Conservation (phyloP, 225 moss, liverwort and hornwort species). For the Rhytidiadelphus loreus region DNA sequence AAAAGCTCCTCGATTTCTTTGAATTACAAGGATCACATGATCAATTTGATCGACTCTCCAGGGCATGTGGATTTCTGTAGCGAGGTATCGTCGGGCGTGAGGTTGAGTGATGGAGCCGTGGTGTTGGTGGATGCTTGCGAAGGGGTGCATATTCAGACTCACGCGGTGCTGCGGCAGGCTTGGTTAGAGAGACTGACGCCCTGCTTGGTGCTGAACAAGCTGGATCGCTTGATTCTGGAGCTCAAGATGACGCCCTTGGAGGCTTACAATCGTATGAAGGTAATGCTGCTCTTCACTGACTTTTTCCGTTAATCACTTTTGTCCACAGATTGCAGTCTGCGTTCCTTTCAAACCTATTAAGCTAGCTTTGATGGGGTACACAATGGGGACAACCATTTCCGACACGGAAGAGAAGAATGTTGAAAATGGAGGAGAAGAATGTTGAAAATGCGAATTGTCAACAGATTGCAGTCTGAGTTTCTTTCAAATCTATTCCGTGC, state of each 20-base stretch:
- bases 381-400: background rate
- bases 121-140: conserved; percentile 89
- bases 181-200: conserved; percentile 94
- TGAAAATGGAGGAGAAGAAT: background rate
- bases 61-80: conserved; percentile 98
- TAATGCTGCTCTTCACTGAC: background rate
- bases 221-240: conserved; percentile 89
- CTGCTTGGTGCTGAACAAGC: conserved; percentile 86
- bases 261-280: conserved; percentile 91
- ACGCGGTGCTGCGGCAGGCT: conserved; percentile 91
- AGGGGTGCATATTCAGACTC: conserved; percentile 97
- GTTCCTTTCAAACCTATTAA: background rate
- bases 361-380: background rate
- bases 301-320: background rate
- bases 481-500: background rate
- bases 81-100: conserved; percentile 87
- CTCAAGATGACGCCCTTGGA: conserved; percentile 92
- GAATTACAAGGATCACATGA: conserved; percentile 41
- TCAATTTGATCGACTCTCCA: conserved; percentile 92
- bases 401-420: background rate
- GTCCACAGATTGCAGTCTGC: background rate
- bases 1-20: conserved; percentile 91
- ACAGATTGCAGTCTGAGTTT: background rate
- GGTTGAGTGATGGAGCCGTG: conserved; percentile 91
- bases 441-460: background rate